phyloP scores from a whole-genome alignment of 78 protist species.

The Dictyostelium firmibasis region DNA sequence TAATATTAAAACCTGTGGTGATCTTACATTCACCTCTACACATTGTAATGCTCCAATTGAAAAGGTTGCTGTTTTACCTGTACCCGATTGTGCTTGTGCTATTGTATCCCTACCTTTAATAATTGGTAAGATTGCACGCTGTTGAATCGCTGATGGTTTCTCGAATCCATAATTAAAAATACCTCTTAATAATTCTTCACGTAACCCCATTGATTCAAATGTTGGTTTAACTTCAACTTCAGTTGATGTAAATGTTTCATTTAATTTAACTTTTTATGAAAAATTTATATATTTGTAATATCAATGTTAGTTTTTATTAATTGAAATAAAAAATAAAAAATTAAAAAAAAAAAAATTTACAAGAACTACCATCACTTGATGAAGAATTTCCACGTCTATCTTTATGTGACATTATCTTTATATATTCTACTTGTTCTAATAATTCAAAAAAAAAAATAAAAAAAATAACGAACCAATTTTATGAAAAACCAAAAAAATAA shows the following conservation, averaged over 20 bases:
- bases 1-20: constrained; percentile 96
- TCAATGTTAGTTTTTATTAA: too few species aligned
- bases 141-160: constrained; percentile 99
- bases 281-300: too few species aligned
- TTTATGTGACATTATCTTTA: background rate
- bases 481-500: background rate
- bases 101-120: constrained; percentile 97
- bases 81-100: constrained; percentile 99
- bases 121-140: constrained; percentile 98
- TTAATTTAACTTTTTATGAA: background rate
- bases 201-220: constrained; percentile 96
- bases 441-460: background rate
- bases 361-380: background rate
- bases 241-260: background rate
- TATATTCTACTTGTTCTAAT: background rate
- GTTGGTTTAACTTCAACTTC: constrained; percentile 71
- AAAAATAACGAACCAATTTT: background rate
- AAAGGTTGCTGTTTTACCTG: constrained; percentile 99
- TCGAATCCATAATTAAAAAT: constrained; percentile 97
- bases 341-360: background rate
- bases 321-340: too few species aligned
- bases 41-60: constrained; percentile 89
- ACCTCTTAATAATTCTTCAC: constrained; percentile 94
- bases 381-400: background rate
- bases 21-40: constrained; percentile 82